phyloP scores from a whole-genome alignment of 192 early-diverging fungal species.

The Entophlyctis luteolus region DNA sequence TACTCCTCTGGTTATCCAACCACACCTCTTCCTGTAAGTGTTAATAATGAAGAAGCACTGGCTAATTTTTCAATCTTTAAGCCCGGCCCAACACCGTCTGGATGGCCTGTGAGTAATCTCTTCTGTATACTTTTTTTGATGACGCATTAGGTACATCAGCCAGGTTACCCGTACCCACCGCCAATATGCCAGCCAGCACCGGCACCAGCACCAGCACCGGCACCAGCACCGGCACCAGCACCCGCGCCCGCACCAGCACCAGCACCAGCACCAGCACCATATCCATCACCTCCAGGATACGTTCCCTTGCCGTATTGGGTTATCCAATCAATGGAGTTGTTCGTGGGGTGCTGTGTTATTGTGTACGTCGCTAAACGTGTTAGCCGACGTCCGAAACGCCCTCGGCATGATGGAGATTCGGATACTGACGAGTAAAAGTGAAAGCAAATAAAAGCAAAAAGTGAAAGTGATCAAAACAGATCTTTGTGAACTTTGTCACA shows the following conservation, averaged over 20 bases:
- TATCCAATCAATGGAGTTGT: conserved; percentile 1
- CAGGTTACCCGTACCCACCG: background rate
- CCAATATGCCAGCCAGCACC: background rate
- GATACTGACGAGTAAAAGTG: too few relatives aligned
- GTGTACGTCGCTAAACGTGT: background rate
- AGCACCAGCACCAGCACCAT: background rate
- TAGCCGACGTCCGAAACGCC: background rate
- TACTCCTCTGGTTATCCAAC: background rate
- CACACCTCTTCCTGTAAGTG: background rate
- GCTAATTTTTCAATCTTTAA: background rate
- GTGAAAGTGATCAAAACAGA: too few relatives aligned
- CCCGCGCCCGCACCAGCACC: background rate
- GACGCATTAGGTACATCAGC: background rate
- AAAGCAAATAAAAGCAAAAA: too few relatives aligned
- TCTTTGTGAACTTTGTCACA: too few relatives aligned
- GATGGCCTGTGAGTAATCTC: background rate
- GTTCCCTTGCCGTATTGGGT: background rate
- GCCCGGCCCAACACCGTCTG: too few relatives aligned
- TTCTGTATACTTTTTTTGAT: background rate
- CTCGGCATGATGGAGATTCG: too few relatives aligned
- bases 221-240: background rate
- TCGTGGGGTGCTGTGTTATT: background rate
- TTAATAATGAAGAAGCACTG: background rate
- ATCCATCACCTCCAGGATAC: too few relatives aligned
- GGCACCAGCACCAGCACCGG: background rate